Conservation (phyloP, 2,329 filamentous ascomycete species). For the Pezicula carpinea region DNA sequence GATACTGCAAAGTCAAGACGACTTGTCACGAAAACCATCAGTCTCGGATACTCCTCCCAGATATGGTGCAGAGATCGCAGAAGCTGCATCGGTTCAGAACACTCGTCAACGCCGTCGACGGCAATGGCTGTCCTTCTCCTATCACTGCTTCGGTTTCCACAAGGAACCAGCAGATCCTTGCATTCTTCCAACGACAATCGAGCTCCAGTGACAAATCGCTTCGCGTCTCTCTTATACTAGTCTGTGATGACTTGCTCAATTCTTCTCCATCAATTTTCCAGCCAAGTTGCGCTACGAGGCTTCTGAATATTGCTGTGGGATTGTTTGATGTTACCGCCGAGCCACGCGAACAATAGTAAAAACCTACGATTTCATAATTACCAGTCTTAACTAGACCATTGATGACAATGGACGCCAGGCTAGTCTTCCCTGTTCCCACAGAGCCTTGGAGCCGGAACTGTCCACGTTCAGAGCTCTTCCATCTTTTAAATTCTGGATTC, state of each 20-base stretch:
- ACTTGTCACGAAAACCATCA: constrained; percentile 7
- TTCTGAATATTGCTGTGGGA: constrained; percentile 1
- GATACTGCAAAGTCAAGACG: constrained; percentile 3
- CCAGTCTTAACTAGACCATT: constrained; percentile 3
- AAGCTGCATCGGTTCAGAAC: constrained; percentile 1
- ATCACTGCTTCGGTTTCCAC: no score
- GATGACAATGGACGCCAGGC: constrained; percentile 5
- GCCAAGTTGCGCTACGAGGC: not conserved
- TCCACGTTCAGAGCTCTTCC: not conserved
- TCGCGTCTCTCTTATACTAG: constrained; percentile 7
- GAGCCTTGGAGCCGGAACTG: constrained; percentile 5
- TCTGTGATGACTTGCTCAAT: constrained; percentile 2
- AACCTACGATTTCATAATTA: not conserved
- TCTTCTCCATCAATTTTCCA: constrained; percentile 5
- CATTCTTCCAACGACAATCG: constrained; percentile 4
- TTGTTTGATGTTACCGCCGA: not conserved
- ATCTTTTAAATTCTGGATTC: not conserved
- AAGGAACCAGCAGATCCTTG: constrained; percentile 4
- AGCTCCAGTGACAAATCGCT: constrained; percentile 5
- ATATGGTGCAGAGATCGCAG: constrained; percentile 5
- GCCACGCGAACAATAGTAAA: not conserved
- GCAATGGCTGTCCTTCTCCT: constrained; percentile 3
- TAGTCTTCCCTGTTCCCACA: constrained; percentile 5
- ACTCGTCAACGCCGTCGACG: not conserved
- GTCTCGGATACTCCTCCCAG: constrained; percentile 3